These are phyloP conservation scores for Viola pubescens DNA, from an alignment of 441 rosid species.

Conservation along the genomic window DNA sequence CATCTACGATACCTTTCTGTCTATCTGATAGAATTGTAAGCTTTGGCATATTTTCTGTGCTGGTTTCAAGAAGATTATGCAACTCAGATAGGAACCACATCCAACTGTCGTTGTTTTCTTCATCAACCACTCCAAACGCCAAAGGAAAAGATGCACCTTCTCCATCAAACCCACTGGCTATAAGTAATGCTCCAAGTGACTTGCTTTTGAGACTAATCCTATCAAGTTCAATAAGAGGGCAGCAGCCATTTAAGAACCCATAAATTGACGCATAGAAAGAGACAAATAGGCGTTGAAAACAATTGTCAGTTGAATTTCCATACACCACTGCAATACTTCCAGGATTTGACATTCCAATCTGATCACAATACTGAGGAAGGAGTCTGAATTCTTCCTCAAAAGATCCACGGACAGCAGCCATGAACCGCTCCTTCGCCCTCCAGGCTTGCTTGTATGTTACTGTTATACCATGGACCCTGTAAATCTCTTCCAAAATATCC, in stretches of 20 bases:
- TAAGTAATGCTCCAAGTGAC: slow-evolving; percentile 35
- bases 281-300: slow-evolving; percentile 52
- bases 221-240: slow-evolving; percentile 45
- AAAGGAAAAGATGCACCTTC: slow-evolving; percentile 42
- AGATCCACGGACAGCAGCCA: slow-evolving; percentile 56
- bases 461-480: slow-evolving; percentile 67
- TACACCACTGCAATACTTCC: slow-evolving; percentile 57
- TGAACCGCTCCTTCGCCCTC: slow-evolving; percentile 72
- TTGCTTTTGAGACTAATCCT: slow-evolving; percentile 33
- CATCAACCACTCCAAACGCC: slow-evolving; percentile 42
- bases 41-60: slow-evolving; percentile 60
- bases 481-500: slow-evolving; percentile 83
- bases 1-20: slow-evolving; percentile 39
- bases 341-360: slow-evolving; percentile 45
- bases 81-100: slow-evolving; percentile 55
- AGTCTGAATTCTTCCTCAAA: slow-evolving; percentile 58
- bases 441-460: slow-evolving; percentile 89
- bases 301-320: slow-evolving; percentile 34
- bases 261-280: slow-evolving; percentile 57
- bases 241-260: slow-evolving; percentile 57
- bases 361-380: slow-evolving; percentile 59
- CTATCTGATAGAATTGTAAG: slow-evolving; percentile 59
- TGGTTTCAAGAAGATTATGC: slow-evolving; percentile 50
- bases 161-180: slow-evolving; percentile 49
- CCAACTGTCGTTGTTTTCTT: slow-evolving; percentile 43